phyloP scores from a whole-genome alignment of 1,139 yeast species.

The Blastobotrys petasosporus region DNA sequence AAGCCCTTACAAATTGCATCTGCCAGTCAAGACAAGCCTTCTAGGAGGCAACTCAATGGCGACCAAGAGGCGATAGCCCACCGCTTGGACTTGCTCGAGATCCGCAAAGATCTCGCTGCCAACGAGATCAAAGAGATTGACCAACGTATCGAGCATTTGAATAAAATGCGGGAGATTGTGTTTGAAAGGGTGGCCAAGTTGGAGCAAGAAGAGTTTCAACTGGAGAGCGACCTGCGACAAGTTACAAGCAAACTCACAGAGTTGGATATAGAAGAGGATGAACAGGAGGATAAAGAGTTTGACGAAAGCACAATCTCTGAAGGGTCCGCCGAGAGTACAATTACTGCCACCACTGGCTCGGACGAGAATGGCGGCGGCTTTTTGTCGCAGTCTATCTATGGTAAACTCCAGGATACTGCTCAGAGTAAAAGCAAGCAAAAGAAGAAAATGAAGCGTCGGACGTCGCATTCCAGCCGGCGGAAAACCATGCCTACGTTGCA shows the following conservation, averaged over 20 bases:
- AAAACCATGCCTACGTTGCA: slow-evolving; percentile 56
- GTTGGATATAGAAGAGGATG: slow-evolving; percentile 7
- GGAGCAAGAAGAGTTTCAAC: slow-evolving; percentile 51
- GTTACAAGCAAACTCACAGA: slow-evolving; percentile 27
- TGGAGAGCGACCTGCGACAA: slow-evolving; percentile 44
- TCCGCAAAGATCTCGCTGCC: slow-evolving; percentile 58
- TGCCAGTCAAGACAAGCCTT: slow-evolving; percentile 19
- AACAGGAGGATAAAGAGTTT: slow-evolving; percentile 6
- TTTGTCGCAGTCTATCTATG: slow-evolving; percentile 38
- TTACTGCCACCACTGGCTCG: background rate
- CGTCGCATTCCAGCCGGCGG: slow-evolving; percentile 28
- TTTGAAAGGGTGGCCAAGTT: slow-evolving; percentile 53
- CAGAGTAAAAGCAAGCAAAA: background rate
- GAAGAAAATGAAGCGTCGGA: slow-evolving; percentile 6
- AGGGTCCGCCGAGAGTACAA: background rate
- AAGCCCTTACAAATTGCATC: slow-evolving; percentile 19
- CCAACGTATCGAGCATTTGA: slow-evolving; percentile 45
- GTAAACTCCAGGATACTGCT: slow-evolving; percentile 29
- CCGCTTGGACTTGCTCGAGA: slow-evolving; percentile 49
- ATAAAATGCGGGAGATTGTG: slow-evolving; percentile 44
- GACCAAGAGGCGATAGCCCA: slow-evolving; percentile 41
- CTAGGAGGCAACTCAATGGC: slow-evolving; percentile 30
- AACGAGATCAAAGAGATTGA: slow-evolving; percentile 60
- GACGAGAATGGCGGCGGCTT: slow-evolving; percentile 16
- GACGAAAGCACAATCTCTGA: slow-evolving; percentile 15